These are phyloP conservation scores for Dioszegia crocea DNA, from an alignment of 768 basidiomycete species.

Conservation along the genomic window DNA sequence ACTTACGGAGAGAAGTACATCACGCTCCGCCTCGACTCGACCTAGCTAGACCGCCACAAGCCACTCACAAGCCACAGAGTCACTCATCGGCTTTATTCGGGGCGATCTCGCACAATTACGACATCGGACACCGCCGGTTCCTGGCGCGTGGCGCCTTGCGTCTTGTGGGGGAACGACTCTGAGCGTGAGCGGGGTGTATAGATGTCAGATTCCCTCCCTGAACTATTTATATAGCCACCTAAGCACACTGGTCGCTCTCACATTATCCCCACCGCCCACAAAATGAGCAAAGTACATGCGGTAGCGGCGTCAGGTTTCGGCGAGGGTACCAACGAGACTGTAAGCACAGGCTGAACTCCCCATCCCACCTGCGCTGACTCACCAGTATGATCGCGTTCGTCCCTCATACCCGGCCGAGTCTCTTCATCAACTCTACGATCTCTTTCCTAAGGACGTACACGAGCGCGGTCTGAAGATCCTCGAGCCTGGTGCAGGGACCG, in stretches of 20 bases:
- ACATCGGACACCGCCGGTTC: background rate
- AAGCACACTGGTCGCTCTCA: too few relatives aligned
- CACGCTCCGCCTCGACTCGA: too few relatives aligned
- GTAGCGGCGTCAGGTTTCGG: slow-evolving; percentile 73
- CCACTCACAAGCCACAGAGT: too few relatives aligned
- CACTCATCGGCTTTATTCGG: slow-evolving; percentile 3
- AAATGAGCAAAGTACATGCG: slow-evolving; percentile 55
- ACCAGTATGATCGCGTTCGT: slow-evolving; percentile 57
- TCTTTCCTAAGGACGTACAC: slow-evolving; percentile 37
- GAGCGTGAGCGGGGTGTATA: too few relatives aligned
- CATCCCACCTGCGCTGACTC: background rate
- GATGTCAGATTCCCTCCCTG: too few relatives aligned
- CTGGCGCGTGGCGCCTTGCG: too few relatives aligned
- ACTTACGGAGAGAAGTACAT: too few relatives aligned
- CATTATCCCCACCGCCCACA: too few relatives aligned
- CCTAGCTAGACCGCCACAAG: too few relatives aligned
- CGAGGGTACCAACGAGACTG: slow-evolving; percentile 68
- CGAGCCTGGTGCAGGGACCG: slow-evolving; percentile 79
- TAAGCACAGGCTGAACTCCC: slow-evolving; percentile 14
- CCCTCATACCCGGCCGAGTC: slow-evolving; percentile 73
- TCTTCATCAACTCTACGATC: slow-evolving; percentile 58
- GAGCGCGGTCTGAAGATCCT: slow-evolving; percentile 20
- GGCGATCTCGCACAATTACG: background rate
- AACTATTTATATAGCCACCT: too few relatives aligned
- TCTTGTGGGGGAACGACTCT: too few relatives aligned